These are phyloP conservation scores for Fusarium gaditjirri DNA, from an alignment of 2,329 filamentous ascomycete genomes.

Conservation along the genomic window DNA sequence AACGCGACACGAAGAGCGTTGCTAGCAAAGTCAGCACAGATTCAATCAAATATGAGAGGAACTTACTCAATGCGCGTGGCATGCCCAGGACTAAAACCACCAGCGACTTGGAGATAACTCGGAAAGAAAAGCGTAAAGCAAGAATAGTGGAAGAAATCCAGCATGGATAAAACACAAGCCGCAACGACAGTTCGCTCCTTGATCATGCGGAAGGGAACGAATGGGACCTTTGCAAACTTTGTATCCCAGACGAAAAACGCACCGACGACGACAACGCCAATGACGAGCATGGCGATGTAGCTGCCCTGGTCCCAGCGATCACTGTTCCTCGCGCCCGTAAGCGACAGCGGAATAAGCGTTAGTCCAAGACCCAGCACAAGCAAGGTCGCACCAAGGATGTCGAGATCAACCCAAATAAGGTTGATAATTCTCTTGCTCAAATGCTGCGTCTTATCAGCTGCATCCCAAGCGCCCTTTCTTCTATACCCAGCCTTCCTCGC, in stretches of 20 bases:
- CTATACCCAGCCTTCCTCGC: slow-evolving; percentile 40
- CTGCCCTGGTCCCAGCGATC: slow-evolving; percentile 46
- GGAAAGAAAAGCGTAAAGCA: slow-evolving; percentile 54
- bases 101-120: slow-evolving; percentile 54
- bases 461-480: slow-evolving; percentile 29
- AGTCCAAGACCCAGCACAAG: slow-evolving; percentile 49
- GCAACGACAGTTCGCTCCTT: slow-evolving; percentile 53
- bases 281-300: slow-evolving; percentile 50
- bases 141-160: slow-evolving; percentile 53
- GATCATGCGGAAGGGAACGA: slow-evolving; percentile 53
- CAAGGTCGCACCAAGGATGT: slow-evolving; percentile 49
- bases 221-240: slow-evolving; percentile 51
- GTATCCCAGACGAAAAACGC: slow-evolving; percentile 51
- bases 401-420: slow-evolving; percentile 48
- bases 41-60: rapidly evolving
- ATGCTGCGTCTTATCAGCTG: slow-evolving; percentile 14
- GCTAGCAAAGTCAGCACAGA: slow-evolving; percentile 1
- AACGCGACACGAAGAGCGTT: slow-evolving; percentile 50
- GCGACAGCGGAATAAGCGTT: slow-evolving; percentile 50
- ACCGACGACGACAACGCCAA: slow-evolving; percentile 43
- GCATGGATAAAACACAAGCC: slow-evolving; percentile 50
- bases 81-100: slow-evolving; percentile 48
- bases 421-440: slow-evolving; percentile 36
- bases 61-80: slow-evolving; percentile 51
- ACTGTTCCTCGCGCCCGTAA: slow-evolving; percentile 51